phyloP scores from a whole-genome alignment of 208 protist genomes.

The Spongospora subterranea region DNA sequence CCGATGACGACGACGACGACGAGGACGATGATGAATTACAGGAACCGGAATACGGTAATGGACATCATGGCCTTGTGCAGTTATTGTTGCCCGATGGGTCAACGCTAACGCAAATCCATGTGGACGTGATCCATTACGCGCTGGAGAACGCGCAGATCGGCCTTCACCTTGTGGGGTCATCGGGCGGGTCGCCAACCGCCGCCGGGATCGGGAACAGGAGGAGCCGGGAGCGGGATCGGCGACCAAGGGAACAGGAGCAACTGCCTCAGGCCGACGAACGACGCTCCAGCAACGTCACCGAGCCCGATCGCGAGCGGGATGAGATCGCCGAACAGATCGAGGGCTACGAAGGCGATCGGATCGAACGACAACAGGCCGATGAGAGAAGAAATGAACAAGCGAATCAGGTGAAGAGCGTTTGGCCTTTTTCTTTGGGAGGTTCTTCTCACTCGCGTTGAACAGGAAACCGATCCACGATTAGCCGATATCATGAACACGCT shows the following conservation, averaged over 20 bases:
- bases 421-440: background rate
- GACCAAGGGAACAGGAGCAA: background rate
- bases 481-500: conserved; percentile 41
- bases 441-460: background rate
- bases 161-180: no score
- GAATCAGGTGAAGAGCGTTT: background rate
- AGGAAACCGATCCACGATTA: background rate
- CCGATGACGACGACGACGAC: background rate
- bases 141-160: background rate
- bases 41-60: background rate
- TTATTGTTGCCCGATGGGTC: conserved; percentile 17
- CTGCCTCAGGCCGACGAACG: background rate
- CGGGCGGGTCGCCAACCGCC: background rate
- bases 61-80: background rate
- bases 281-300: background rate
- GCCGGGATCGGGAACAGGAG: background rate
- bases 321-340: conserved; percentile 28
- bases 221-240: background rate
- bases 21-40: background rate
- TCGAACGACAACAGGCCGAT: background rate
- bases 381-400: background rate
- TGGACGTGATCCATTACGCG: background rate
- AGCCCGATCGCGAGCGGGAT: background rate
- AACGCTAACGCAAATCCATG: background rate
- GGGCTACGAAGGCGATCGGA: conserved; percentile 22